Conservation (phyloP, 1,284 basidiomycete genomes). For the Rhodotorula sp. region DNA sequence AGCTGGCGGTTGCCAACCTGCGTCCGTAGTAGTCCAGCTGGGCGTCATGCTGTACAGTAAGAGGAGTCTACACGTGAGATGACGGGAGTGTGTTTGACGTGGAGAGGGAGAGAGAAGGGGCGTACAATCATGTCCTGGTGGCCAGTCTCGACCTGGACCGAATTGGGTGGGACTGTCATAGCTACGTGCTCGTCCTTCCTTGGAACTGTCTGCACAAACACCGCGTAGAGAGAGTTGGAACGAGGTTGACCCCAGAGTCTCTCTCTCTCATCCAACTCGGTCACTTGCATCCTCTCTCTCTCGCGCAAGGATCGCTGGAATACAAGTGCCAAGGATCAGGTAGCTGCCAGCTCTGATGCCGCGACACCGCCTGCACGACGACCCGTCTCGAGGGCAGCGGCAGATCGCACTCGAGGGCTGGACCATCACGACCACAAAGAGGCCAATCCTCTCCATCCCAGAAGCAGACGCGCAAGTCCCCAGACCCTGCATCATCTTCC, state of each 20-base stretch:
- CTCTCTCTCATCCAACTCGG: too few species aligned
- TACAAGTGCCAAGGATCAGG: too few species aligned
- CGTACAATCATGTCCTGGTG: slow-evolving; percentile 95
- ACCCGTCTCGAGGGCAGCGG: slow-evolving; percentile 17
- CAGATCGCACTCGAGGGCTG: slow-evolving; percentile 49
- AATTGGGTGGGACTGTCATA: slow-evolving; percentile 32
- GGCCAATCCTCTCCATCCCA: slow-evolving; percentile 52
- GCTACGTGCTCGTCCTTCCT: background rate
- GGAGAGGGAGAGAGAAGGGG: background rate
- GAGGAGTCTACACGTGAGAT: background rate
- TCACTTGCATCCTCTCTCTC: background rate
- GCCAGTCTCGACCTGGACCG: slow-evolving; percentile 66
- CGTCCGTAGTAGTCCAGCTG: slow-evolving; percentile 98
- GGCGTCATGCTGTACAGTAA: slow-evolving; percentile 75
- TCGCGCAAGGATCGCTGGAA: too few species aligned
- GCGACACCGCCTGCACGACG: slow-evolving; percentile 9
- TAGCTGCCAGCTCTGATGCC: background rate
- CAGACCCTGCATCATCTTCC: too few species aligned
- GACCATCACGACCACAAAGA: slow-evolving; percentile 50
- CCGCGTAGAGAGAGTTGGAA: too few species aligned
- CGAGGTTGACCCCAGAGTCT: too few species aligned
- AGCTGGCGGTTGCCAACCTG: slow-evolving; percentile 92
- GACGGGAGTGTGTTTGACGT: background rate
- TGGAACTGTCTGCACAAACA: background rate
- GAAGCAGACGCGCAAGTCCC: slow-evolving; percentile 54